These are phyloP conservation scores for Erythrobasidium yunnanense DNA, from an alignment of 768 basidiomycete species.

Conservation along the genomic window DNA sequence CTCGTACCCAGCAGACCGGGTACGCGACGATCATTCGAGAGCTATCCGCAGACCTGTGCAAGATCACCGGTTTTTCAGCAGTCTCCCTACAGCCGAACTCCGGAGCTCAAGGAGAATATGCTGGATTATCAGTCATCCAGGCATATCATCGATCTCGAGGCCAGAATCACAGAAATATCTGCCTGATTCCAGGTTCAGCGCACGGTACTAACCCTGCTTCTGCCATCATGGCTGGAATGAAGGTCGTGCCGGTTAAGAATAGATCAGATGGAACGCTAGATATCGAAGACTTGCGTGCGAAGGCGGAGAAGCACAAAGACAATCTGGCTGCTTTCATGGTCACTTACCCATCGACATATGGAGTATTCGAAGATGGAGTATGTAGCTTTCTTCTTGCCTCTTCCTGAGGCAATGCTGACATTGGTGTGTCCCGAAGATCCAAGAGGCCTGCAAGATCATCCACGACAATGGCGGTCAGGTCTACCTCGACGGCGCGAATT, in stretches of 20 bases:
- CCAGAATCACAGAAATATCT: slow-evolving; percentile 74
- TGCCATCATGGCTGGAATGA: slow-evolving; percentile 92
- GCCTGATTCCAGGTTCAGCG: slow-evolving; percentile 63
- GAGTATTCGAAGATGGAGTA: slow-evolving; percentile 90
- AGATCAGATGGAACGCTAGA: slow-evolving; percentile 78
- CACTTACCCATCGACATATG: slow-evolving; percentile 62
- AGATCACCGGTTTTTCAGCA: slow-evolving; percentile 89
- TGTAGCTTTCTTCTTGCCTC: neutral
- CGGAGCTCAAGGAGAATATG: slow-evolving; percentile 93
- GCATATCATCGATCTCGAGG: slow-evolving; percentile 87
- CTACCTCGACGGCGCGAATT: slow-evolving; percentile 91
- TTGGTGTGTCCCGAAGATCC: slow-evolving; percentile 2
- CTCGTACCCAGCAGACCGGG: slow-evolving; percentile 75
- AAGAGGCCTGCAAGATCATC: slow-evolving; percentile 78
- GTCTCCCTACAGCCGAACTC: slow-evolving; percentile 98
- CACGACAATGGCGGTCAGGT: slow-evolving; percentile 78
- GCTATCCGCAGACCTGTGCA: slow-evolving; percentile 78
- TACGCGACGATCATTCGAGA: slow-evolving; percentile 85
- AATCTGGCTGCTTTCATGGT: slow-evolving; percentile 94
- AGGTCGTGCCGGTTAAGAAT: slow-evolving; percentile 90
- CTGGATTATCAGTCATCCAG: slow-evolving; percentile 85
- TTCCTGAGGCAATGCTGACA: neutral
- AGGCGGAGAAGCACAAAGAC: slow-evolving; percentile 83
- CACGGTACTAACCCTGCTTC: slow-evolving; percentile 98
- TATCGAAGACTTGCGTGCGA: slow-evolving; percentile 66